phyloP scores from a whole-genome alignment of 225 moss, liverwort and hornwort species.

The Lunularia cruciata region DNA sequence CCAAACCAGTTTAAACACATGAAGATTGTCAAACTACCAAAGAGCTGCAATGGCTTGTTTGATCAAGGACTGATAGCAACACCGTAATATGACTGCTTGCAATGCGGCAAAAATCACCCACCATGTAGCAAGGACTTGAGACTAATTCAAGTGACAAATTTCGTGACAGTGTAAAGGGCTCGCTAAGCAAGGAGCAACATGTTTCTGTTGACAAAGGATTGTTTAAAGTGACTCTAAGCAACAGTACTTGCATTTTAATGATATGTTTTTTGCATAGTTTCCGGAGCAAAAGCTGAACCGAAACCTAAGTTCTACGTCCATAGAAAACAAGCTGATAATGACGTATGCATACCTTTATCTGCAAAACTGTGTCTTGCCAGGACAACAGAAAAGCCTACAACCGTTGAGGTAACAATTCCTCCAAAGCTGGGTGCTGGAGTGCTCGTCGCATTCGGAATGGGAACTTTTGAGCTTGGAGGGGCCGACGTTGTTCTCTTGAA shows the following conservation, averaged over 20 bases:
- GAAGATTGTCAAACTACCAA: neutral
- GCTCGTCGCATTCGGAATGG: constrained; percentile 22
- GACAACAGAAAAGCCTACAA: constrained; percentile 72
- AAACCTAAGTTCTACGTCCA: neutral
- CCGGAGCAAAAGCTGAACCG: neutral
- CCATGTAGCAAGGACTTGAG: too few species aligned
- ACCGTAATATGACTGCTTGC: too few species aligned
- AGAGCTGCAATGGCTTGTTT: neutral
- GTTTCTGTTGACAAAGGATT: too few species aligned
- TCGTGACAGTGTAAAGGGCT: too few species aligned
- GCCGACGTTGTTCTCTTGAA: constrained; percentile 69
- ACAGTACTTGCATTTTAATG: too few species aligned
- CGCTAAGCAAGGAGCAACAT: too few species aligned
- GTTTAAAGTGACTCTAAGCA: too few species aligned
- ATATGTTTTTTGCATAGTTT: too few species aligned
- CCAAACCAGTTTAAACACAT: constrained; percentile 13
- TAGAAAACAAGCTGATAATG: neutral
- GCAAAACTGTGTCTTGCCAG: constrained; percentile 64
- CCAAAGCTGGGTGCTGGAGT: constrained; percentile 29
- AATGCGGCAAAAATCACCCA: too few species aligned
- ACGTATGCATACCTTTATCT: constrained; percentile 28
- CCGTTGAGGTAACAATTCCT: constrained; percentile 29
- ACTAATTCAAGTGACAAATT: too few species aligned
- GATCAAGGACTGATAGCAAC: too few species aligned
- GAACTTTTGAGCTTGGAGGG: constrained; percentile 55